Evolutionary conservation across 2,329 filamentous ascomycete species (phyloP), one percentile per base, ranked within the genome.

Genomic region (Gyromitra esculenta): DNA sequence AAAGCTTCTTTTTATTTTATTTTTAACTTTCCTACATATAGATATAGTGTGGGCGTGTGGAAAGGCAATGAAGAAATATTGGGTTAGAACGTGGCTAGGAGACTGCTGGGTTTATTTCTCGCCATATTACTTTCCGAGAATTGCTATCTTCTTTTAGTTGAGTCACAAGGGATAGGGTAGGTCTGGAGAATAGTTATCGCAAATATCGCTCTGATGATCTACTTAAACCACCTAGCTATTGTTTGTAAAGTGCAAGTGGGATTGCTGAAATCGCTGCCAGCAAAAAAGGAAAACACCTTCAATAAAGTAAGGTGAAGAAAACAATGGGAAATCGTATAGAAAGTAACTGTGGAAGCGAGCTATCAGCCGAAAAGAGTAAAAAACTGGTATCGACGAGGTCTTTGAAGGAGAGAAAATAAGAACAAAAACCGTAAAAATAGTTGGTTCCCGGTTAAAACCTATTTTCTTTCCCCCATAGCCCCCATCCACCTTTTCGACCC

Each of bases 391-490:
- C 39, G 5, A 69, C 60, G 41, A 31, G 43, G 5, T 37, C 13
- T 65, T 13, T 21, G 37, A 56, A 59, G 39, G 39, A n/a, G 41
- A 45, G 37, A 43, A 37, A 54, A 43, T 7, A 52, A 64, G 9
- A 64, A 54, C 45, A 66, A 21, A 65, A 56, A 65, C 50, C 48
- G 59, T 31, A 57, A 57, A 63, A 6, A 63, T 63, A 43, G 45
- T 71, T 45, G 57, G 57, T 64, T 15, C 25, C 45, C 13, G 37
- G 57, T 54, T 6, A 63, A 63, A 65, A 21, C 13, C 41, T 41
- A 54, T 62, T 50, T 62, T 56, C 43, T 37, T 69, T 37, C 56
- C 39, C 43, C 25, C 18, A 6, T 31, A 31, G 4, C 25, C n/a
- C 39, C 21, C 31, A 50, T 6, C 7, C 41, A 18, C 43, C 54